Percentiles rank a stretch among this genome's conserved stretches.
Evolutionary conservation across 768 basidiomycete species (phyloP).

Genomic region (Steccherinum ochraceum): DNA sequence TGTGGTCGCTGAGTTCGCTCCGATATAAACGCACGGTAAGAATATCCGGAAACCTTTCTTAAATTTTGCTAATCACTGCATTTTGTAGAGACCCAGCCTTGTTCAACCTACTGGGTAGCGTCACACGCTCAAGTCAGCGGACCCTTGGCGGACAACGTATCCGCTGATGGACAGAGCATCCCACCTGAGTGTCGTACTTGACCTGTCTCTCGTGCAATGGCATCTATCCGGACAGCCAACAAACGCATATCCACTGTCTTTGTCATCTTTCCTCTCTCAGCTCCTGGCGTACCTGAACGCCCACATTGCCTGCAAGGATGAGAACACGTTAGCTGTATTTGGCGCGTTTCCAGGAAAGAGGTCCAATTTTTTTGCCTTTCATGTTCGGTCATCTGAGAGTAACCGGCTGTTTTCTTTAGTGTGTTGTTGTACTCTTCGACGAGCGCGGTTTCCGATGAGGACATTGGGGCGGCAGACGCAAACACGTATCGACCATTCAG

Average conservation of each 20-base stretch:
- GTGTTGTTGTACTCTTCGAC: constrained; percentile 73
- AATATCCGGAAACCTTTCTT: too few relatives aligned
- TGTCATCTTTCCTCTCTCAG: constrained; percentile 74
- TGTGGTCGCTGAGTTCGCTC: too few relatives aligned
- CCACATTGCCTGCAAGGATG: constrained; percentile 85
- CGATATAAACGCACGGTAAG: too few relatives aligned
- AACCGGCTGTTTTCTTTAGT: background rate
- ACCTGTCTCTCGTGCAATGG: constrained; percentile 87
- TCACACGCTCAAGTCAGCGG: too few relatives aligned
- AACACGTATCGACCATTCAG: constrained; percentile 86
- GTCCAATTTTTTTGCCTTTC: constrained; percentile 29
- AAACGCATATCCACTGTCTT: constrained; percentile 48
- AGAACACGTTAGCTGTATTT: constrained; percentile 90
- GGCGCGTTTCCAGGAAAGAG: constrained; percentile 83
- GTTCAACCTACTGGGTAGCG: too few relatives aligned
- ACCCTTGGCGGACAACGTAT: too few relatives aligned
- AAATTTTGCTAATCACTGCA: too few relatives aligned
- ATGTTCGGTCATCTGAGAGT: background rate
- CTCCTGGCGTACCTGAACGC: constrained; percentile 89
- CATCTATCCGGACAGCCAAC: constrained; percentile 52
- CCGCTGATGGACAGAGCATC: constrained; percentile 46
- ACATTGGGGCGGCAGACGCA: constrained; percentile 45
- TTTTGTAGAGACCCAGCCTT: too few relatives aligned
- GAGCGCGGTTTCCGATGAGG: constrained; percentile 36
- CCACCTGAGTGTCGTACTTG: constrained; percentile 80